phyloP scores from a whole-genome alignment of 2,329 filamentous ascomycete species.

The Pseudogymnoascus verrucosus region DNA sequence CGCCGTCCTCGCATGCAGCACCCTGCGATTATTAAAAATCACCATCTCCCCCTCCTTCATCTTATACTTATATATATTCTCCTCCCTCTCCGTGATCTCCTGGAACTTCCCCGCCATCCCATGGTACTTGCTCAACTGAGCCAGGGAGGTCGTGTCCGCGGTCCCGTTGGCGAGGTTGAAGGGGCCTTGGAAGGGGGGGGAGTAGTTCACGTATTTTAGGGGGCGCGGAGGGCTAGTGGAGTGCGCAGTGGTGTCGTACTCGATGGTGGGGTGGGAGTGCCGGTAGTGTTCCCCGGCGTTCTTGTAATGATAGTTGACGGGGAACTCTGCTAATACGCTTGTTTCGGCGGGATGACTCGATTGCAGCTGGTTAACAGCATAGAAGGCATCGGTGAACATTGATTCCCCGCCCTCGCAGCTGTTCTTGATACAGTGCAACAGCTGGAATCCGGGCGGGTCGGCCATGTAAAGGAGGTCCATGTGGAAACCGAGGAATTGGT shows the following conservation, averaged over 20 bases:
- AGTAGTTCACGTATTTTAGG: conserved; percentile 50
- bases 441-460: conserved; percentile 71
- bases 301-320: conserved; percentile 59
- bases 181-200: conserved; percentile 68
- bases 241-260: conserved; percentile 18
- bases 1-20: conserved; percentile 73
- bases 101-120: conserved; percentile 42
- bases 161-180: conserved; percentile 28
- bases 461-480: conserved; percentile 88
- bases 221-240: not conserved
- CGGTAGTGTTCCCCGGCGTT: conserved; percentile 58
- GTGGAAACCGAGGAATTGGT: conserved; percentile 73
- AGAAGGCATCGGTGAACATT: conserved; percentile 71
- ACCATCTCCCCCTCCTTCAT: conserved; percentile 78
- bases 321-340: conserved; percentile 33
- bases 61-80: conserved; percentile 60
- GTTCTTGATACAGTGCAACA: conserved; percentile 84
- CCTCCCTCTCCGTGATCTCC: conserved; percentile 49
- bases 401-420: conserved; percentile 73
- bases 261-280: conserved; percentile 48
- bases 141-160: conserved; percentile 13
- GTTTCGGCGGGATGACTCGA: conserved; percentile 21
- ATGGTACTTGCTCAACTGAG: conserved; percentile 15
- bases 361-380: conserved; percentile 43
- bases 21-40: conserved; percentile 80